phyloP scores from a whole-genome alignment of 768 basidiomycete species.

The Xerocomellus chrysenteron region DNA sequence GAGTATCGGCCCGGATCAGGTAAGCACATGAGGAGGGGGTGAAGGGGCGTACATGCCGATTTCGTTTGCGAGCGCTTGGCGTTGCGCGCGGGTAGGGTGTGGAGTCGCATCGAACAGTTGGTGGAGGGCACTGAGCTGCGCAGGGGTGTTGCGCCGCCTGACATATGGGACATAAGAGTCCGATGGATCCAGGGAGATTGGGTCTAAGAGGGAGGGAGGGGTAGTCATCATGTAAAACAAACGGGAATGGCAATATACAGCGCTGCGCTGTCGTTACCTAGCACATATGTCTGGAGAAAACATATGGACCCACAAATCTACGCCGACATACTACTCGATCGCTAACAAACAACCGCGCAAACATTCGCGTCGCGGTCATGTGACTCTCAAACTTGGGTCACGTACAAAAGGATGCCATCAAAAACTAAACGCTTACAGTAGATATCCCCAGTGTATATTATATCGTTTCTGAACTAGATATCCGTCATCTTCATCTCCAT shows the following conservation, averaged over 20 bases:
- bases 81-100: conserved; percentile 44
- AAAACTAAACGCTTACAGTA: neutral
- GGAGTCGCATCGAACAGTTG: conserved; percentile 35
- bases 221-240: conserved; percentile 10
- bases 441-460: conserved; percentile 6
- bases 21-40: neutral
- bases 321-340: conserved; percentile 8
- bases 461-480: conserved; percentile 2
- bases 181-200: neutral
- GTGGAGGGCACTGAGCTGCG: conserved; percentile 37
- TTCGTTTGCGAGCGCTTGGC: conserved; percentile 38
- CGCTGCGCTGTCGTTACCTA: neutral
- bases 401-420: conserved; percentile 8
- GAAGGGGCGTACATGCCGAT: conserved; percentile 35
- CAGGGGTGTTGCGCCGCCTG: conserved; percentile 32
- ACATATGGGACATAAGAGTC: conserved; percentile 25
- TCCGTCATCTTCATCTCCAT: neutral
- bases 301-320: conserved; percentile 14
- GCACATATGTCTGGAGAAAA: neutral
- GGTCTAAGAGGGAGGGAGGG: neutral
- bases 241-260: too few species aligned
- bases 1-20: conserved; percentile 6
- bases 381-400: conserved; percentile 21
- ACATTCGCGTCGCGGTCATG: conserved; percentile 27
- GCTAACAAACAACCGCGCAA: conserved; percentile 14